These are phyloP conservation scores for Fragaria nilgerrensis DNA, from an alignment of 306 rosid species.

Conservation along the genomic window DNA sequence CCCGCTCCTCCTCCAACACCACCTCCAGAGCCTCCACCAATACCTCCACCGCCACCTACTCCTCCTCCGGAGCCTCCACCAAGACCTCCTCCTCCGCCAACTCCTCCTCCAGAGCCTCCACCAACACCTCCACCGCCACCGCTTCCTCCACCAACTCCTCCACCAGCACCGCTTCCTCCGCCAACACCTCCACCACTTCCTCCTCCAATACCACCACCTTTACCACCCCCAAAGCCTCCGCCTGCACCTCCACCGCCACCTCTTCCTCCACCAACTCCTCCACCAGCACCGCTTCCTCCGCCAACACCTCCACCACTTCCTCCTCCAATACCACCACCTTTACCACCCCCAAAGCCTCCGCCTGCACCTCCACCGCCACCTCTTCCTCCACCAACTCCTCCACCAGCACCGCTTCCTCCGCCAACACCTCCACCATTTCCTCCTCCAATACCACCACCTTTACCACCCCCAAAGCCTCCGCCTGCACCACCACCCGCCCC, in stretches of 20 bases:
- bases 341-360: slow-evolving; percentile 3
- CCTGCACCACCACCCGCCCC: slow-evolving; percentile 7
- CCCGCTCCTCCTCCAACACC: slow-evolving; percentile 1
- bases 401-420: neutral
- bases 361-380: slow-evolving; percentile 9
- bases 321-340: slow-evolving; percentile 12
- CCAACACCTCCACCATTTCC: slow-evolving; percentile 26
- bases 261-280: neutral
- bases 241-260: slow-evolving; percentile 9
- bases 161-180: slow-evolving; percentile 1
- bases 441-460: slow-evolving; percentile 11
- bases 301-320: slow-evolving; percentile 26
- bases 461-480: slow-evolving; percentile 2
- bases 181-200: slow-evolving; percentile 25
- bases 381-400: neutral
- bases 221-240: slow-evolving; percentile 4
- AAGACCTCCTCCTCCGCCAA: neutral
- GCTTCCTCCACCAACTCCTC: neutral
- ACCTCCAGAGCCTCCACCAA: neutral
- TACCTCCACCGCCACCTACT: neutral
- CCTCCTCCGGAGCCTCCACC: slow-evolving; percentile 16
- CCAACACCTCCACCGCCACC: slow-evolving; percentile 9
- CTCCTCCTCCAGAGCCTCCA: slow-evolving; percentile 1
- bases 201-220: slow-evolving; percentile 10
- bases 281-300: neutral